Evolutionary conservation across 2,329 filamentous ascomycete genomes (phyloP).

Genomic region (Claviceps pazoutovae): DNA sequence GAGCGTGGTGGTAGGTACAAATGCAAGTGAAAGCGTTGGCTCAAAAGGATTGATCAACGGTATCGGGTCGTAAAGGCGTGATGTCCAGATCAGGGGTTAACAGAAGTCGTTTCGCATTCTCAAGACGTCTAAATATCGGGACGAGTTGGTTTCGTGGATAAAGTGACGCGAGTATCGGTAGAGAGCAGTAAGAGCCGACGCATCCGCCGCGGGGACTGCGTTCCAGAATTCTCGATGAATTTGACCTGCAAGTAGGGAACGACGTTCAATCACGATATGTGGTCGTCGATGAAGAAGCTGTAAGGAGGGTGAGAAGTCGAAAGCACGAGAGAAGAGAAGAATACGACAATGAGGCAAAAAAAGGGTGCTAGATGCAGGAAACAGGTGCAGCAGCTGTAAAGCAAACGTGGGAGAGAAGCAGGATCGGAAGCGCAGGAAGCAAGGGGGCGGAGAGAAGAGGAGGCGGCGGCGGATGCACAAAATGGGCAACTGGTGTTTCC

Average conservation of each 20-base stretch:
- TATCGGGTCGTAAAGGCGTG: not conserved
- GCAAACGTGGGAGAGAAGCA: not conserved
- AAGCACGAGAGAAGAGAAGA: not conserved
- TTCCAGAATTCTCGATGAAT: not conserved
- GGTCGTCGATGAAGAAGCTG: not conserved
- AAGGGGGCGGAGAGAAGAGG: not conserved
- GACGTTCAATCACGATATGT: not conserved
- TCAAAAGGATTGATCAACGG: not conserved
- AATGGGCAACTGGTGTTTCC: not conserved
- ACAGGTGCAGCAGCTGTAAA: not conserved
- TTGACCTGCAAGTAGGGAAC: too few relatives aligned
- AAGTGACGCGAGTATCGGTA: not conserved
- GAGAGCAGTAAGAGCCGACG: not conserved
- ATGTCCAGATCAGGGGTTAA: not conserved
- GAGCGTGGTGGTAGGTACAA: not conserved
- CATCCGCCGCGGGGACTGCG: not conserved
- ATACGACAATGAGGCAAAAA: not conserved
- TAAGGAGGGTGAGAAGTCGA: not conserved
- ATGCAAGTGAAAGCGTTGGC: not conserved
- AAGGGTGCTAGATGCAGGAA: not conserved
- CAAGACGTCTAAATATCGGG: not conserved
- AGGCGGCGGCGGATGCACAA: not conserved
- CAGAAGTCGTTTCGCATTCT: slow-evolving; percentile 2
- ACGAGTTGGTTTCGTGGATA: not conserved
- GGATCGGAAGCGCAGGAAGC: not conserved